Evolutionary conservation across 2,329 filamentous ascomycete species (phyloP).

Genomic region (Coleophoma eucalyptorum): DNA sequence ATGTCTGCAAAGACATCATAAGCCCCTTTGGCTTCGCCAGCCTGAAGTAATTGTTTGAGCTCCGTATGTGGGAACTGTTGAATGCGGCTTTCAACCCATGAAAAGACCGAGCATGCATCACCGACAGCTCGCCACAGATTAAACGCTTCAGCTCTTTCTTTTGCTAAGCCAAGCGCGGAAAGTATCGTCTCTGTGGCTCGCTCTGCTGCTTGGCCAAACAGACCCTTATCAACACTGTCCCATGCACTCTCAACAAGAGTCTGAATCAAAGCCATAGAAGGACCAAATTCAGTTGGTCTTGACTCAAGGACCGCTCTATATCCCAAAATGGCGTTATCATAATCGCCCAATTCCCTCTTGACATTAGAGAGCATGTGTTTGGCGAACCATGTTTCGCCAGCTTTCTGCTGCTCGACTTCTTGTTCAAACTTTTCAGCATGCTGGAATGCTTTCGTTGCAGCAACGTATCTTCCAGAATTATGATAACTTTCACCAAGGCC

Average conservation of each 20-base stretch:
- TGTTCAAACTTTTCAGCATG: conserved; percentile 77
- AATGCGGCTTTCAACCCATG: conserved; percentile 67
- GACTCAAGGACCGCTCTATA: conserved; percentile 70
- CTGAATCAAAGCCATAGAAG: conserved; percentile 83
- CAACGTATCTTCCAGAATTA: conserved; percentile 87
- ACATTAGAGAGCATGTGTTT: conserved; percentile 97
- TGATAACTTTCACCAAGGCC: conserved; percentile 97
- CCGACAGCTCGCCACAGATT: conserved; percentile 94
- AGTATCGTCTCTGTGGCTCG: conserved; percentile 66
- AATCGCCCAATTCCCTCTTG: conserved; percentile 86
- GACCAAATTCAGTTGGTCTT: conserved; percentile 75
- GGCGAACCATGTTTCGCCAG: conserved; percentile 84
- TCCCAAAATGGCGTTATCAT: conserved; percentile 73
- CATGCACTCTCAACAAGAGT: conserved; percentile 80
- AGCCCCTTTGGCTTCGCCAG: conserved; percentile 42
- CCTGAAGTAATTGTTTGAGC: conserved; percentile 55
- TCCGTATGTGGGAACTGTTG: conserved; percentile 56
- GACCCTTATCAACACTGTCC: conserved; percentile 72
- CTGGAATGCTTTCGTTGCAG: conserved; percentile 86
- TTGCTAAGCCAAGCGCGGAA: conserved; percentile 59
- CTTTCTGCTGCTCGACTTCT: conserved; percentile 46
- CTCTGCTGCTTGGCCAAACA: conserved; percentile 79
- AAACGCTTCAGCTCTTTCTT: conserved; percentile 66
- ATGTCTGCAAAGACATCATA: conserved; percentile 64
- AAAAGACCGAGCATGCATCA: conserved; percentile 83